Evolutionary conservation across 495 filamentous ascomycete species (phyloP).

Genomic region (Margaritispora aquatica): DNA sequence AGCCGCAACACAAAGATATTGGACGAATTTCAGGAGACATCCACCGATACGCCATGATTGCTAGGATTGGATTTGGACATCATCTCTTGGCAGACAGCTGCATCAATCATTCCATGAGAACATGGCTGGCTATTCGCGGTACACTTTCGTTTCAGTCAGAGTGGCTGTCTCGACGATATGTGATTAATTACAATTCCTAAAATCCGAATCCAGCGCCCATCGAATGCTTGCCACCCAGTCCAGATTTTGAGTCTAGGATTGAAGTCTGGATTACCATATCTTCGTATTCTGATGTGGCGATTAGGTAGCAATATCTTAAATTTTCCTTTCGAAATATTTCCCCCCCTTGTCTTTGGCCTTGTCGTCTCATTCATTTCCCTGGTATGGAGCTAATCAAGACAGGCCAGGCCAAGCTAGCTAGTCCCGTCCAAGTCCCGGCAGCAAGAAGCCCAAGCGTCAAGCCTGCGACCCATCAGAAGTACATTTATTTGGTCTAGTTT

Average conservation of each 20-base stretch:
- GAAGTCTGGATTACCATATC: not conserved
- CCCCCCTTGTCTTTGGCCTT: not conserved
- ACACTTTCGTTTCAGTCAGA: not conserved
- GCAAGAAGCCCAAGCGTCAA: conserved; percentile 2
- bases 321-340: too few relatives aligned
- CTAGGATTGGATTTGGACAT: not conserved
- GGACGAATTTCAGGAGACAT: not conserved
- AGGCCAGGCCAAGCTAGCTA: not conserved
- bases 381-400: too few relatives aligned
- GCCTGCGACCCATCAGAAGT: not conserved
- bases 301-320: too few relatives aligned
- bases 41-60: conserved; percentile 1
- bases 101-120: not conserved
- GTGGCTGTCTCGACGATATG: not conserved
- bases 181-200: too few relatives aligned
- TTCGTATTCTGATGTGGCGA: too few relatives aligned
- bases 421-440: conserved; percentile 8
- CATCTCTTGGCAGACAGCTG: not conserved
- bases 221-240: too few relatives aligned
- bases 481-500: not conserved
- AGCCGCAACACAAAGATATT: not conserved
- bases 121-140: conserved; percentile 2
- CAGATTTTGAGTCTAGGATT: not conserved
- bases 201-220: too few relatives aligned
- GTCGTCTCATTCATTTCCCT: conserved; percentile 15